Percentiles rank a stretch among this genome's conserved stretches.
phyloP scores from a whole-genome alignment of 2,329 filamentous ascomycete genomes.

The Xylaria sp. region DNA sequence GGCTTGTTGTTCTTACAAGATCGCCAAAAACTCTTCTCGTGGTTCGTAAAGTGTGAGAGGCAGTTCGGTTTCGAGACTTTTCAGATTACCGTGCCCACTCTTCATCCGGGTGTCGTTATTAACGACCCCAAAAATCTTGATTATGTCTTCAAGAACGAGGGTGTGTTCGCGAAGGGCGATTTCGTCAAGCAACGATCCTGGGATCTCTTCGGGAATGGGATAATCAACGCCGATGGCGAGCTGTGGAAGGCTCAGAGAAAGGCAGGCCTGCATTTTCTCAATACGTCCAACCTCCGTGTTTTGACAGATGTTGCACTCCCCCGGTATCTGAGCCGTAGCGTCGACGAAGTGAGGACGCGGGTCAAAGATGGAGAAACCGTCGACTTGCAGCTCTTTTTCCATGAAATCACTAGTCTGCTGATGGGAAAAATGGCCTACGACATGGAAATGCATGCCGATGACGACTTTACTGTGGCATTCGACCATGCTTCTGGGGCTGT shows the following conservation, averaged over 20 bases:
- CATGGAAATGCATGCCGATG: conserved; percentile 72
- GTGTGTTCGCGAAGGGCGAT: conserved; percentile 68
- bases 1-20: conserved; percentile 69
- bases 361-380: conserved; percentile 50
- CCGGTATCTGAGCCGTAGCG: conserved; percentile 58
- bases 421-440: conserved; percentile 77
- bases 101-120: conserved; percentile 71
- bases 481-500: conserved; percentile 70
- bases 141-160: conserved; percentile 70
- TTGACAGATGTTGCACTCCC: conserved; percentile 68
- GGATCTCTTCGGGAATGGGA: conserved; percentile 73
- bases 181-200: conserved; percentile 69
- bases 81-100: conserved; percentile 68
- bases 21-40: conserved; percentile 68
- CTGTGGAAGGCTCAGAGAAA: conserved; percentile 71
- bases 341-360: conserved; percentile 52
- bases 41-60: conserved; percentile 69
- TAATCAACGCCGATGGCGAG: conserved; percentile 73
- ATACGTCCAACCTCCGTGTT: conserved; percentile 64
- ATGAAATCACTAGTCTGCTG: conserved; percentile 71
- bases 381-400: conserved; percentile 69
- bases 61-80: conserved; percentile 69
- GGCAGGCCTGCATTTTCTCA: conserved; percentile 69
- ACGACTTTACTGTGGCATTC: conserved; percentile 69
- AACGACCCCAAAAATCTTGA: conserved; percentile 70